Evolutionary conservation across 2,329 filamentous ascomycete species (phyloP), one percentile per base, ranked within the genome.

Genomic region (Arthrobotrys musiformis): DNA sequence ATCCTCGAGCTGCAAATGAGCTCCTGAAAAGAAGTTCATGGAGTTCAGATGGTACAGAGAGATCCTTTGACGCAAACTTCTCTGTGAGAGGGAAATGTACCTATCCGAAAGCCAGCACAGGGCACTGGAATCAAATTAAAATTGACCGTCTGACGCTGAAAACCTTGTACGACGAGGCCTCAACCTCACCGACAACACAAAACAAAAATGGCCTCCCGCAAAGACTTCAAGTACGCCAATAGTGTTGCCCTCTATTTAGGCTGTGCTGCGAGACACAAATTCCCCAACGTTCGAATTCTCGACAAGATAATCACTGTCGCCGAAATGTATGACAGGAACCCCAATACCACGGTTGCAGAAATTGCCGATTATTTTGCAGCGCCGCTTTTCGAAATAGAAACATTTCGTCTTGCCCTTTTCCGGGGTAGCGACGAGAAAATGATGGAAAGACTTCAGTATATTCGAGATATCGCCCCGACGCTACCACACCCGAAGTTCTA

Each of bases 271-370:
- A 48, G 69, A 28, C 69, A 73, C 19, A 66, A 73, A n/a, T 73
- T 73, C 17, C 9, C 69, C 3, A 30, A 66, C 19, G 30, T 52
- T 3, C 56, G 37, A 24, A 73, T 73, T 17, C 56, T 73, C n/a
- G 69, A 73, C 19, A 61, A 33, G 8, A 73, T 73, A 17, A 52
- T 67, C 11, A 19, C 50, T 6, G 17, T 61, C 22, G 69, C 69
- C 30, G 69, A 73, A 37, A 73, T 73, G 69, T 73, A 73, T 30
- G 69, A 73, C 42, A 42, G 24, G 1, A 73, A 73, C 30, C 69
- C 69, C 15, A 73, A 67, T n/a, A 73, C 61, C 13, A 73, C 69
- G 17, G 52, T 73, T 6, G 17, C 58, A 11, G 50, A 66, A 9
- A 67, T 73, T 28, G 69, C 69, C 40, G 61, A 67, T 2, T 73